These are phyloP conservation scores for Xerocomus brunneocitrinus DNA, from an alignment of 768 basidiomycete species.

Conservation along the genomic window DNA sequence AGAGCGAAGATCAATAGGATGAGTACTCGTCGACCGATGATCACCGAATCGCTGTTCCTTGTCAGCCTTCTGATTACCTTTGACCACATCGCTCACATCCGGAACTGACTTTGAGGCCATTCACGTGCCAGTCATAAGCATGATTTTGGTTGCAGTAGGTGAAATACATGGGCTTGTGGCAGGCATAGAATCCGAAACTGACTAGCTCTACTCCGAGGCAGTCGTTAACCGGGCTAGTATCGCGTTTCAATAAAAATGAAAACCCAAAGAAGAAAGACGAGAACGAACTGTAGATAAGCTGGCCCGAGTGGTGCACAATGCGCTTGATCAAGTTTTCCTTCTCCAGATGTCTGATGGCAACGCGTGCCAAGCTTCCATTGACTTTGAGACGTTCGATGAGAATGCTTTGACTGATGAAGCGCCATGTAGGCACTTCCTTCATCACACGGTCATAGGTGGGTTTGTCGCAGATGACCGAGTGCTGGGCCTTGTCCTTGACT, in stretches of 20 bases:
- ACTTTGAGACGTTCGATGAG: constrained; percentile 98
- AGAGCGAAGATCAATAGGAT: too few species aligned
- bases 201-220: constrained; percentile 34
- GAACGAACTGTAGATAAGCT: constrained; percentile 91
- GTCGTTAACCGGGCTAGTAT: constrained; percentile 42
- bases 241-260: constrained; percentile 2
- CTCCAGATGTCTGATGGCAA: constrained; percentile 89
- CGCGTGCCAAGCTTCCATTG: constrained; percentile 89
- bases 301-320: constrained; percentile 92
- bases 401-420: constrained; percentile 95
- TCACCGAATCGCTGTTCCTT: too few species aligned
- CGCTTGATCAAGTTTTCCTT: constrained; percentile 92
- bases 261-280: neutral
- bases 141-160: constrained; percentile 28
- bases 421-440: constrained; percentile 99
- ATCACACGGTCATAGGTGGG: constrained; percentile 87
- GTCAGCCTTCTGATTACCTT: too few species aligned
- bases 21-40: too few species aligned
- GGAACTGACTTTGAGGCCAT: neutral
- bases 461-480: constrained; percentile 95
- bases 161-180: constrained; percentile 35
- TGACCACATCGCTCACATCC: neutral
- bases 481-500: constrained; percentile 99
- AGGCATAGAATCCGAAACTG: constrained; percentile 19
- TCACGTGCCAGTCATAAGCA: constrained; percentile 21